phyloP scores from a whole-genome alignment of 306 rosid genomes.

The Cercis canadensis region DNA sequence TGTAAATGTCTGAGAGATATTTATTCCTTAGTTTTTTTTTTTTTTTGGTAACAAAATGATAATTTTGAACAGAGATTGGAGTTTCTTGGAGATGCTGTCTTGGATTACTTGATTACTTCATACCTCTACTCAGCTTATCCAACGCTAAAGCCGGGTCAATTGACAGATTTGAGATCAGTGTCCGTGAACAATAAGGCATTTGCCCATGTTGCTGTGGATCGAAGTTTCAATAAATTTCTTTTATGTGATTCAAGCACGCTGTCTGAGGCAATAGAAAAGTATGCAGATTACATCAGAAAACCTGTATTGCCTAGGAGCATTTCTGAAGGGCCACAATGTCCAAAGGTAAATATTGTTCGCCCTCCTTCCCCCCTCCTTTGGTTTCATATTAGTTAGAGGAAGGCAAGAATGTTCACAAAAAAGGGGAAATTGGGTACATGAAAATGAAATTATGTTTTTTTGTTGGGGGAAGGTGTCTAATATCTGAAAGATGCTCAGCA shows the following conservation, averaged over 20 bases:
- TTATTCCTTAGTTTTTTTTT: conserved; percentile 16
- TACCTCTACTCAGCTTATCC: conserved; percentile 94
- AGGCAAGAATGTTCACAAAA: too few species aligned
- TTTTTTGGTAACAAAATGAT: conserved; percentile 30
- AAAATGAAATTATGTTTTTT: too few species aligned
- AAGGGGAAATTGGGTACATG: too few species aligned
- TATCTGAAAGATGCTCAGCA: too few species aligned
- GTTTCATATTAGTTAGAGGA: too few species aligned
- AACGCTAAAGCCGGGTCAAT: conserved; percentile 83
- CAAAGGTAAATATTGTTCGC: conserved; percentile 71
- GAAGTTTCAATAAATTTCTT: conserved; percentile 67
- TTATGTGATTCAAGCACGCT: conserved; percentile 66
- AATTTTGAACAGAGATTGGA: conserved; percentile 77
- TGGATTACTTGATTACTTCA: conserved; percentile 91
- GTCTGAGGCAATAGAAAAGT: conserved; percentile 59
- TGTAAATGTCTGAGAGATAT: not conserved
- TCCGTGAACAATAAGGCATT: conserved; percentile 85
- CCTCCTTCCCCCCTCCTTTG: too few species aligned
- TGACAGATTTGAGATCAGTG: conserved; percentile 91
- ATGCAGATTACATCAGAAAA: conserved; percentile 53
- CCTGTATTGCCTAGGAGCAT: conserved; percentile 33
- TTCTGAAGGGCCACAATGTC: conserved; percentile 71
- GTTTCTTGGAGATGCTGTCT: conserved; percentile 96
- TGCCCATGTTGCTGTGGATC: conserved; percentile 79
- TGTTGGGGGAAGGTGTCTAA: not conserved